These are phyloP conservation scores for Tylopilus subfusipes DNA, from an alignment of 768 basidiomycete species.

Conservation along the genomic window DNA sequence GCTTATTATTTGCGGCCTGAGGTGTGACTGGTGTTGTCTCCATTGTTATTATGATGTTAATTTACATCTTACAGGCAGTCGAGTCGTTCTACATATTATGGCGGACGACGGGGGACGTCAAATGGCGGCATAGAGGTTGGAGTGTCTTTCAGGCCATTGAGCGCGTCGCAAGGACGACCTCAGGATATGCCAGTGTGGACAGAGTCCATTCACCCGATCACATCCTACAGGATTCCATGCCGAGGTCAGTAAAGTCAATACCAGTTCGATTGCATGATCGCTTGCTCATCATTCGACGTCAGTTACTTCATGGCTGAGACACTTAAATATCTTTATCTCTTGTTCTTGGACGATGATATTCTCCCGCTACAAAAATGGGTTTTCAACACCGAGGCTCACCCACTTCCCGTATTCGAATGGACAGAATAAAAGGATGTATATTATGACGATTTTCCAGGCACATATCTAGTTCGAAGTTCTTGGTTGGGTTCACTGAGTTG, in stretches of 20 bases:
- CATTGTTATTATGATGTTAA: background rate
- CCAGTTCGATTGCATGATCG: background rate
- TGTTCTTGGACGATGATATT: constrained; percentile 63
- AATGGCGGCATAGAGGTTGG: constrained; percentile 74
- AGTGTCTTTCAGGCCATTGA: constrained; percentile 65
- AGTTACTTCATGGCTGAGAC: constrained; percentile 59
- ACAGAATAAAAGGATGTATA: constrained; percentile 45
- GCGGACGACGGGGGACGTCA: constrained; percentile 61
- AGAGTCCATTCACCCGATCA: constrained; percentile 45
- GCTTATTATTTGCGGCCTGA: constrained; percentile 68
- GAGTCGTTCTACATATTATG: constrained; percentile 73
- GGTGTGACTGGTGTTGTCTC: constrained; percentile 37
- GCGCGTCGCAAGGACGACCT: constrained; percentile 50
- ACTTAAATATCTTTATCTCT: constrained; percentile 69
- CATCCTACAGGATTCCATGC: constrained; percentile 55
- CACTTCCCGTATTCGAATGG: constrained; percentile 70
- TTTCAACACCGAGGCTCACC: constrained; percentile 74
- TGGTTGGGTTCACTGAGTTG: background rate
- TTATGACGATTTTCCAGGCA: background rate
- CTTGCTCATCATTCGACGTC: background rate
- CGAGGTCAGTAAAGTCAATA: constrained; percentile 51
- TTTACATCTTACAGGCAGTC: constrained; percentile 46
- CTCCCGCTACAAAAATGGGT: constrained; percentile 55
- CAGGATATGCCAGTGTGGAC: constrained; percentile 59
- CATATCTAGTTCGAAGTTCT: background rate